Evolutionary conservation across 257 asterid species (phyloP), one percentile per base, ranked within the genome.

Genomic region (Thymus quinquecostatus): DNA sequence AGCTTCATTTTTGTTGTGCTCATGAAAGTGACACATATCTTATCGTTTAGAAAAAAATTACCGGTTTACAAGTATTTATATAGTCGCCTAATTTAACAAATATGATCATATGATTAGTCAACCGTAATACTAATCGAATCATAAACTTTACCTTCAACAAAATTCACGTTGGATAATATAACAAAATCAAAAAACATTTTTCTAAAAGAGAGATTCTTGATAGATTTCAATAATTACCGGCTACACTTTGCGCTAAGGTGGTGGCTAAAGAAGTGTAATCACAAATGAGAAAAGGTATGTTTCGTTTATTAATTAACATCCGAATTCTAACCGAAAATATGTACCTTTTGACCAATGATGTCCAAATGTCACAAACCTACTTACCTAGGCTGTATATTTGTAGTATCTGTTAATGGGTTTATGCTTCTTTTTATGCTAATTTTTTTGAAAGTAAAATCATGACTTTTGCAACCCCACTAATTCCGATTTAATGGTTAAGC

Each of bases 281-380:
- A 21, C 59, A 27, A 65, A 62, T 54, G 60, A 72, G 48, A 34
- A 80, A 76, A 65, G 72, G 48, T 7, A 34, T 38, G 6, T 4
- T 38, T 38, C 7, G 41, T 4, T 38, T 38, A 36, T 5, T 36
- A 36, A 36, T 36, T 36, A 38, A 38, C 69, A 43, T 56, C 71
- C 69, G 45, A 63, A 83, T 71, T 69, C 71, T 60, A 80, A 67
- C 66, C 77, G 71, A 38, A 4, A 50, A 44, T 27, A 6, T 53
- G 38, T 60, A 68, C 95, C 80, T 86, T 73, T 86, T 86, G 95
- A 82, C 89, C 80, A 67, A 61, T 75, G 67, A 64, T 80, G 27
- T 28, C 75, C 36, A 71, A 77, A 75, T 54, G 77, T 72, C 66
- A 73, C 67, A 47, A 50, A 38, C n/a, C 41, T 56, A 64, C 53